Evolutionary conservation across 257 asterid genomes (phyloP).

Genomic region (Leonotis leonurus): DNA sequence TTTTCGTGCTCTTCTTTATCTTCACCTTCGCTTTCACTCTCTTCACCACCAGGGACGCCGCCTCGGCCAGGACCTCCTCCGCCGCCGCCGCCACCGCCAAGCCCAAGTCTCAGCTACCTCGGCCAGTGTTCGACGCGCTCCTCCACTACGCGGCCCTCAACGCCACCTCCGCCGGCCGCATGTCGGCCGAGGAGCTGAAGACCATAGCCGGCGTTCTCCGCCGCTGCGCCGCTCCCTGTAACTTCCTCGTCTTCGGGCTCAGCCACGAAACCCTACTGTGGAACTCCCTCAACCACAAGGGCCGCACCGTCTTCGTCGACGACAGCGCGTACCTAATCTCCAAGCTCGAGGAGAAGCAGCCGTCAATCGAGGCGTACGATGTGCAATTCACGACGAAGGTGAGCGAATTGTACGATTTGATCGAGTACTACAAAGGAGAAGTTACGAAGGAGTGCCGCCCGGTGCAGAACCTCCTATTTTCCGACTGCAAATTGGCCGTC

Average conservation of each 20-base stretch:
- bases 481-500: conserved; percentile 68
- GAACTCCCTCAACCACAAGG: conserved; percentile 62
- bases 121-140: conserved; percentile 48
- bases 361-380: conserved; percentile 75
- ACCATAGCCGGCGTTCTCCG: conserved; percentile 53
- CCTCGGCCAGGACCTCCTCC: conserved; percentile 4
- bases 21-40: conserved; percentile 54
- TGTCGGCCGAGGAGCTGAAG: conserved; percentile 48
- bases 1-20: conserved; percentile 43
- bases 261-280: conserved; percentile 76
- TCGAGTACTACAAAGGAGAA: conserved; percentile 41
- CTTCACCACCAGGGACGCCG: conserved; percentile 40
- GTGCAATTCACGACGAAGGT: conserved; percentile 57
- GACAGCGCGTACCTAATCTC: conserved; percentile 54
- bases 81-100: not conserved
- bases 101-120: conserved; percentile 30
- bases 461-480: conserved; percentile 71
- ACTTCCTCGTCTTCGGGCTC: conserved; percentile 72
- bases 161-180: conserved; percentile 27
- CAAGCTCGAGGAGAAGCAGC: conserved; percentile 41
- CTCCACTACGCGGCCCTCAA: conserved; percentile 62
- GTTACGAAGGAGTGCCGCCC: conserved; percentile 48
- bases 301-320: conserved; percentile 70
- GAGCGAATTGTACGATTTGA: conserved; percentile 48
- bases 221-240: conserved; percentile 55